Evolutionary conservation across 805 yeast genomes (phyloP), one percentile per base, ranked within the genome.

Genomic region (Candida bentonensis): DNA sequence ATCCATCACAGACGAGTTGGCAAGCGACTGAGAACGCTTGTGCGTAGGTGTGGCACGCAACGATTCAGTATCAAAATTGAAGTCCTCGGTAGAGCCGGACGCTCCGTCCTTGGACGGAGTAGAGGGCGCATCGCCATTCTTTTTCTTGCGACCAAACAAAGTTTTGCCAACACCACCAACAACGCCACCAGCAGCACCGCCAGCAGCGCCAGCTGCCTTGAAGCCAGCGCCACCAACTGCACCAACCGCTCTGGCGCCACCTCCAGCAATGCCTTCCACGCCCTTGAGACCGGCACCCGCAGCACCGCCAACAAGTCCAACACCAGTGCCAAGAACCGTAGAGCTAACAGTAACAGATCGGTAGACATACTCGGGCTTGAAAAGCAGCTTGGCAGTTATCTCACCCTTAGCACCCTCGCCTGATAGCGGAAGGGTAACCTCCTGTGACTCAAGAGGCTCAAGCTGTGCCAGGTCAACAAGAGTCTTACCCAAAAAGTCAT

Each of bases 401-500:
- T 68, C 64, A 54, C 97, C 97, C 21, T 47, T 47, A 13, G 79
- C 81, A 25, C 72, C 73, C 15, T 66, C 62, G 3, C 68, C 69
- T 4, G 47, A 52, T 34, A 82, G 65, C 2, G 75, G 75, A 39
- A 79, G 62, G 41, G 70, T 76, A 46, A 72, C 57, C 15, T 72
- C 77, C 15, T 65, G 61, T 22, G 73, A 71, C 23, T 67, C 65
- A 44, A 71, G 68, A 3, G 87, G 83, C 50, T 78, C 76, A 17
- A 88, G 65, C 13, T 75, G 74, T 0, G 73, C 60, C 46, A 89
- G 64, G 9, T 74, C 70, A 45, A 87, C 58, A 21, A 57, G 53
- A 7, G 78, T 83, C 25, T 66, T 67, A 46, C 97, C 95, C 45
- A 92, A 69, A 50, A 69, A 67, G 61, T 92, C 99, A 62, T 92